Base-by-base conservation (phyloP, 1,139 yeast genomes). In the Debaryomyces coudertii region DNA sequence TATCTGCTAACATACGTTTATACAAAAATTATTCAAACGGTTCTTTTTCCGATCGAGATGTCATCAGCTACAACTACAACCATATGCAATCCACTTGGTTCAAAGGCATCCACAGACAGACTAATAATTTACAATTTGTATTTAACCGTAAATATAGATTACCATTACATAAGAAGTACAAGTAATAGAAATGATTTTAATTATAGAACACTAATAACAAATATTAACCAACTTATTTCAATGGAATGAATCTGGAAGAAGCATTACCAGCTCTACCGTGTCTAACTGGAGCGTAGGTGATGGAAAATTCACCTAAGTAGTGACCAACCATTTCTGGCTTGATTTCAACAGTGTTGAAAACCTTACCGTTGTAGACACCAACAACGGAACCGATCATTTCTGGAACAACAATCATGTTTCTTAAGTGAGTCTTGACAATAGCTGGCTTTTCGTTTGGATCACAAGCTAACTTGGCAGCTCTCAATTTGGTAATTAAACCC, bases 261-360 rank as follows among this genome's bases (percentile, higher is more conserved):
- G 89, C 85, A 76, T 89, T 87, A 85, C 96, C 96, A 71, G 97
- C 95, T 85, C 96, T 90, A 83, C 98, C 98, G 85, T 92, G 98
- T 85, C 95, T 89, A 76, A 93, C 98, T 73, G 99, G 99, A 77
- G 96, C 89, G 85, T 95, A 95, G 70, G 99, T 82, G 80, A 95
- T 93, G 72, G 99, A 93, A 89, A 95, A 93, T 83, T 95, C 99
- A 82, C 97, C 99, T 71, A 95, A 89, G 95, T 95, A 95, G 87
- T 92, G 97, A 74, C 99, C 99, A 73, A 92, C 92, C 99, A 95
- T 93, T 83, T 95, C 99, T 70, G 99, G 97, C 79, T 83, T 90
- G 79, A 95, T 81, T 79, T 95, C 99, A 77, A 93, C 97, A 70
- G 87, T 89, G 96, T 92, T 93, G 95, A 95, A 95, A 67, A 83